A percentile compares a stretch with the other conserved stretches of the same genome.
Evolutionary conservation across 306 rosid genomes (phyloP).

Genomic region (Dalbergia oliveri): DNA sequence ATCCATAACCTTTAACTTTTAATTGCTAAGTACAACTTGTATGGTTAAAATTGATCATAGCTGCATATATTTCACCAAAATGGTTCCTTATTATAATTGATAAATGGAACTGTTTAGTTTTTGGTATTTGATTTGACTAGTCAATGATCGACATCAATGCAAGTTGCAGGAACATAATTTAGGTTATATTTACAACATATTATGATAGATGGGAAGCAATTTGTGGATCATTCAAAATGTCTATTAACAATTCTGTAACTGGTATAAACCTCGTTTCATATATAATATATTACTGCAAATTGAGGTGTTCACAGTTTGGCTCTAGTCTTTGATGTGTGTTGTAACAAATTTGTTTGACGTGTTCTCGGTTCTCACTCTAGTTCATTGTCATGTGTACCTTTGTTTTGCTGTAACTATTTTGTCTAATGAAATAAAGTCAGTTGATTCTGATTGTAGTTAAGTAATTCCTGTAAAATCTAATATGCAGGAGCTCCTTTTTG

Average conservation of each 20-base stretch:
- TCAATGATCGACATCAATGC: neutral
- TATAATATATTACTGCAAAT: conserved; percentile 12
- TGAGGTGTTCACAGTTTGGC: conserved; percentile 35
- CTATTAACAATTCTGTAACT: conserved; percentile 13
- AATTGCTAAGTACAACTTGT: conserved; percentile 7
- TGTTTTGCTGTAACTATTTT: conserved; percentile 23
- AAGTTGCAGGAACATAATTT: conserved; percentile 10
- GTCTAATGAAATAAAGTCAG: conserved; percentile 5
- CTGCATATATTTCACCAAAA: conserved; percentile 32
- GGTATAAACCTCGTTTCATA: conserved; percentile 4
- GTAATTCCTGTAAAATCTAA: conserved; percentile 43
- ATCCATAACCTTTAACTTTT: neutral
- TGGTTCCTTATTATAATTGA: neutral
- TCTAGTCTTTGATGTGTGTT: conserved; percentile 1
- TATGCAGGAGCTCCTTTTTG: conserved; percentile 91
- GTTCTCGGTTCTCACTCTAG: neutral
- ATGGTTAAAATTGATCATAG: conserved; percentile 34
- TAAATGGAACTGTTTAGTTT: conserved; percentile 27
- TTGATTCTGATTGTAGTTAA: conserved; percentile 23
- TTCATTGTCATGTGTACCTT: conserved; percentile 22
- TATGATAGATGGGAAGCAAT: conserved; percentile 8
- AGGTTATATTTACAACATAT: conserved; percentile 21
- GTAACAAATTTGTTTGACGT: neutral
- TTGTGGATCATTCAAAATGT: conserved; percentile 32
- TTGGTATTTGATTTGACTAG: conserved; percentile 29